Evolutionary conservation across 2,329 filamentous ascomycete species (phyloP).

Genomic region (Paramyrothecium sp.): DNA sequence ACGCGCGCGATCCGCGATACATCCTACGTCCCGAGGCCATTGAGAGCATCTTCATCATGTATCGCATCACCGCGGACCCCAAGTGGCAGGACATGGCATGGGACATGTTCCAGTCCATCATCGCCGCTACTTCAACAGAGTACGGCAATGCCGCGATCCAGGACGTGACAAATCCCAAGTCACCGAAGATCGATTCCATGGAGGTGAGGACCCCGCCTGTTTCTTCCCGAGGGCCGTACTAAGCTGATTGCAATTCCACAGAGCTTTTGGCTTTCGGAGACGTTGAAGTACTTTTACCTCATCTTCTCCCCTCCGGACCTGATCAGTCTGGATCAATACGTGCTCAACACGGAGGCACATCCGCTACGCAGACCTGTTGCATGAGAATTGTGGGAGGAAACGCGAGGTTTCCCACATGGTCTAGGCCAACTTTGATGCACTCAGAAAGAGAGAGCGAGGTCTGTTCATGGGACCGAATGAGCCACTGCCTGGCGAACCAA

Average conservation of each 20-base stretch:
- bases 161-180: conserved; percentile 34
- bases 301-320: conserved; percentile 65
- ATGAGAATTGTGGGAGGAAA: background rate
- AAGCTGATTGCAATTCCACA: conserved; percentile 30
- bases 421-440: too few species aligned
- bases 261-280: conserved; percentile 73
- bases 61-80: conserved; percentile 46
- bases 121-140: conserved; percentile 43
- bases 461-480: too few species aligned
- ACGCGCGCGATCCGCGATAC: conserved; percentile 48
- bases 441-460: too few species aligned
- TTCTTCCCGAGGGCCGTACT: conserved; percentile 16
- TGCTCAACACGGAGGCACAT: conserved; percentile 56
- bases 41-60: conserved; percentile 47
- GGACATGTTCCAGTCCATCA: conserved; percentile 49
- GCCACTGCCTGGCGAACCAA: too few species aligned
- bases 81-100: conserved; percentile 50
- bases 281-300: conserved; percentile 73
- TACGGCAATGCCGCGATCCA: conserved; percentile 46
- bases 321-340: conserved; percentile 66
- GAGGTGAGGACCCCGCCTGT: conserved; percentile 37
- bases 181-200: conserved; percentile 55
- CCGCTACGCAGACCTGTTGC: conserved; percentile 28
- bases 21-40: conserved; percentile 50
- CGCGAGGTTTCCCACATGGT: background rate